These are phyloP conservation scores for Stereocaulon alpinum DNA, from an alignment of 495 filamentous ascomycete species.

Conservation along the genomic window DNA sequence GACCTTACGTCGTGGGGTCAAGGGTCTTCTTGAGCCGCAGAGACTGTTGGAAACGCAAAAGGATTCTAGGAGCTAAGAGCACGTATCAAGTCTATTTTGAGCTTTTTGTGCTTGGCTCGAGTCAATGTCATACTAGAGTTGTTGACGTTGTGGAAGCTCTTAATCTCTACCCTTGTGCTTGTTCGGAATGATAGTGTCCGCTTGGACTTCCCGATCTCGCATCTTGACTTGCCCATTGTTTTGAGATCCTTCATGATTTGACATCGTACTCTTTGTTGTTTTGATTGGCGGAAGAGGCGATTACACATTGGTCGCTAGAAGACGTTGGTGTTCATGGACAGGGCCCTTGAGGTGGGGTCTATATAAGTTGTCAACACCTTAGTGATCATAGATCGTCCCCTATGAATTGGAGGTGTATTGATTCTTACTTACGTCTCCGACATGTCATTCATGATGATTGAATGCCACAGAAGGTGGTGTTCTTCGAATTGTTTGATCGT, in stretches of 20 bases:
- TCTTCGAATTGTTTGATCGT: slow-evolving; percentile 98
- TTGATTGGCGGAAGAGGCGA: slow-evolving; percentile 90
- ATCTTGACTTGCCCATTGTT: slow-evolving; percentile 99
- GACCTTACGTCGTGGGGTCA: no score
- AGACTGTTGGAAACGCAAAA: no score
- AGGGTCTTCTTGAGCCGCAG: no score
- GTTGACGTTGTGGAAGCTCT: slow-evolving; percentile 90
- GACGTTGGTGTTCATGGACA: not conserved
- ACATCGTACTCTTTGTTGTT: slow-evolving; percentile 98
- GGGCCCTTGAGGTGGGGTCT: not conserved
- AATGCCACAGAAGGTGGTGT: slow-evolving; percentile 98
- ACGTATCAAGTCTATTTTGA: slow-evolving; percentile 87
- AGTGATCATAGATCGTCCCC: slow-evolving; percentile 74
- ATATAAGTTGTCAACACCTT: slow-evolving; percentile 93
- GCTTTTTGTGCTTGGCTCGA: slow-evolving; percentile 97
- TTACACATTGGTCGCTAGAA: slow-evolving; percentile 72
- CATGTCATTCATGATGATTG: slow-evolving; percentile 90
- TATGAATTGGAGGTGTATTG: slow-evolving; percentile 88
- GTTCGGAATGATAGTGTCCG: slow-evolving; percentile 96
- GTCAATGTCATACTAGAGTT: slow-evolving; percentile 98
- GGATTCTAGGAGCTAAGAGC: no score
- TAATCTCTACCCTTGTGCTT: slow-evolving; percentile 95
- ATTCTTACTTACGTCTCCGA: slow-evolving; percentile 98
- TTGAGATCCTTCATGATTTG: slow-evolving; percentile 91
- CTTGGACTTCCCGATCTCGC: slow-evolving; percentile 99